Percentiles rank a stretch among this genome's conserved stretches.
Evolutionary conservation across 495 filamentous ascomycete genomes (phyloP).

Genomic region (Hypoxylon fuscum): DNA sequence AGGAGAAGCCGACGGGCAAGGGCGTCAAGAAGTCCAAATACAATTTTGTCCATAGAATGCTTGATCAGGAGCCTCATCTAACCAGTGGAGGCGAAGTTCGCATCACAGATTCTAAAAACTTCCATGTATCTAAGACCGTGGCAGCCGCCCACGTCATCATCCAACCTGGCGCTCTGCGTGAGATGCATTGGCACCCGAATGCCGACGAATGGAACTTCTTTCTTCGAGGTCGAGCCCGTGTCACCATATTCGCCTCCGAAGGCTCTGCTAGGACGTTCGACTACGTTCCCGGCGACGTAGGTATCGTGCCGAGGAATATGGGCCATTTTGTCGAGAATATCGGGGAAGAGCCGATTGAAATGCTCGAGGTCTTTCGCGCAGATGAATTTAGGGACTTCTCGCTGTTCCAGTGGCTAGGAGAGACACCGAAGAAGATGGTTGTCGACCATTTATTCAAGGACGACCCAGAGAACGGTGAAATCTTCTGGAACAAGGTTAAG

Average conservation of each 20-base stretch:
- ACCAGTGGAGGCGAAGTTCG: constrained; percentile 67
- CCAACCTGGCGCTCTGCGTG: constrained; percentile 65
- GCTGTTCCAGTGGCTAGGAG: constrained; percentile 74
- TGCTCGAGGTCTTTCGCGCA: constrained; percentile 67
- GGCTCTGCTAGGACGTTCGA: constrained; percentile 59
- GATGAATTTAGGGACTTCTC: constrained; percentile 70
- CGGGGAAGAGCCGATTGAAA: constrained; percentile 66
- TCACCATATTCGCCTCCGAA: constrained; percentile 62
- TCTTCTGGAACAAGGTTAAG: constrained; percentile 65
- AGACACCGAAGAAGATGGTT: constrained; percentile 69
- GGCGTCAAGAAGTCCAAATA: constrained; percentile 66
- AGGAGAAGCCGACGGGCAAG: constrained; percentile 55
- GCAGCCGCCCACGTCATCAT: constrained; percentile 69
- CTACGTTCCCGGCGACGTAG: constrained; percentile 64
- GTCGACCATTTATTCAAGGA: constrained; percentile 67
- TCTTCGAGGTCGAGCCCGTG: constrained; percentile 57
- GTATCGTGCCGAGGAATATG: constrained; percentile 68
- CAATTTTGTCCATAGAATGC: constrained; percentile 70
- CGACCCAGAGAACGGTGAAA: constrained; percentile 61
- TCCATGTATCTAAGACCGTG: constrained; percentile 70
- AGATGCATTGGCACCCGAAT: constrained; percentile 69
- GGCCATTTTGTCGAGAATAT: constrained; percentile 72
- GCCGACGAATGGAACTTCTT: constrained; percentile 68
- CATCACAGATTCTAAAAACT: constrained; percentile 72
- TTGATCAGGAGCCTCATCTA: constrained; percentile 61